Evolutionary conservation across 2,329 filamentous ascomycete genomes (phyloP).

Genomic region (Rhytidhysteron rufulum): DNA sequence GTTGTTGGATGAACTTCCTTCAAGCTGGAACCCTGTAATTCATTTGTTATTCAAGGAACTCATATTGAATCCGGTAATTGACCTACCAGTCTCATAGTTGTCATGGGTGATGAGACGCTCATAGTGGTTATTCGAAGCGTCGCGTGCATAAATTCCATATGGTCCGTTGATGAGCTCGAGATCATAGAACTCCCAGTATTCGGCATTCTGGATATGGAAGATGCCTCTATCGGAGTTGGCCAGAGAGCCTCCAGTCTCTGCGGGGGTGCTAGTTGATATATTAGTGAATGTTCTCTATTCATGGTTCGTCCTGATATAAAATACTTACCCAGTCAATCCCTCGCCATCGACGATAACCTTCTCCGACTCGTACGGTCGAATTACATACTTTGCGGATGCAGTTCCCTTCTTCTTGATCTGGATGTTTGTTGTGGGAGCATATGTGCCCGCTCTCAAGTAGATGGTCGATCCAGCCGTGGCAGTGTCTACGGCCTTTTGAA

Average conservation of each 20-base stretch:
- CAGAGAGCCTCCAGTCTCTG: slow-evolving; percentile 37
- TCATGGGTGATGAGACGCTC: slow-evolving; percentile 36
- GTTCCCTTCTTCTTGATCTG: slow-evolving; percentile 42
- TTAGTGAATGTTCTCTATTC: no score
- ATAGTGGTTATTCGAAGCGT: slow-evolving; percentile 35
- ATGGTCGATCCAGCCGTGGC: slow-evolving; percentile 47
- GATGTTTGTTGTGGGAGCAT: slow-evolving; percentile 46
- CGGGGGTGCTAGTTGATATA: slow-evolving; percentile 46
- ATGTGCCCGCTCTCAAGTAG: slow-evolving; percentile 44
- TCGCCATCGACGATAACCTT: slow-evolving; percentile 44
- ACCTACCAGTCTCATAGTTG: slow-evolving; percentile 40
- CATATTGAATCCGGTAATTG: no score
- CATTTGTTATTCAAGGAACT: no score
- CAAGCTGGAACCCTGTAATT: slow-evolving; percentile 38
- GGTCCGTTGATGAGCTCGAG: slow-evolving; percentile 37
- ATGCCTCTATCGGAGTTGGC: slow-evolving; percentile 44
- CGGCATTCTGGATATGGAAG: slow-evolving; percentile 44
- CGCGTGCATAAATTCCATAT: slow-evolving; percentile 36
- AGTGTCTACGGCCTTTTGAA: slow-evolving; percentile 45
- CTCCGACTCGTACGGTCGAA: slow-evolving; percentile 10
- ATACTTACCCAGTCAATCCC: slow-evolving; percentile 20
- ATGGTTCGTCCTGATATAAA: no score
- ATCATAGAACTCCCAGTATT: slow-evolving; percentile 47
- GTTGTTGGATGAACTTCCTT: slow-evolving; percentile 26
- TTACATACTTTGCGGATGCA: slow-evolving; percentile 10